Evolutionary conservation across 2,329 filamentous ascomycete species (phyloP).

Genomic region (Curvularia eragrostidis): DNA sequence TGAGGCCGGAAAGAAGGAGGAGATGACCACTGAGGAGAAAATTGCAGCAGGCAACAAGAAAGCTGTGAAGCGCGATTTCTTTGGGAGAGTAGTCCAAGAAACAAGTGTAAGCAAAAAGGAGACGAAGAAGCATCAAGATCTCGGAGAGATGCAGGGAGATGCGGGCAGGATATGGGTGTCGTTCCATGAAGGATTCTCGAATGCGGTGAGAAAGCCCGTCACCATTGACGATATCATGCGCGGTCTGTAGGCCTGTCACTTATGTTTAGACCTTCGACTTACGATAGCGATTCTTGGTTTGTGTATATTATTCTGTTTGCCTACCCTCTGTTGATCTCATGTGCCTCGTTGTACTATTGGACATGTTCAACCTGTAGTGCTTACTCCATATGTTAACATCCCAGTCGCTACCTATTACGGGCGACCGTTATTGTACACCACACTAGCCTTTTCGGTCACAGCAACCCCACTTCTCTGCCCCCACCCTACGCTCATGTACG

Average conservation of each 20-base stretch:
- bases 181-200: slow-evolving; percentile 88
- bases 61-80: slow-evolving; percentile 79
- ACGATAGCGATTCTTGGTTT: background rate
- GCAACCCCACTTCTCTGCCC: background rate
- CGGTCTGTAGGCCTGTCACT: slow-evolving; percentile 57
- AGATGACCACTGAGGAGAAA: slow-evolving; percentile 30
- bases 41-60: slow-evolving; percentile 33
- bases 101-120: slow-evolving; percentile 53
- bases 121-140: slow-evolving; percentile 51
- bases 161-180: slow-evolving; percentile 80
- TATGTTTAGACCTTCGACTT: background rate
- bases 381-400: background rate
- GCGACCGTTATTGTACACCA: background rate
- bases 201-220: slow-evolving; percentile 89
- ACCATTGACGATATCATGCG: slow-evolving; percentile 79
- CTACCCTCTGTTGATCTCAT: background rate
- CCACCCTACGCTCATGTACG: background rate
- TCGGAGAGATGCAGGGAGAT: slow-evolving; percentile 45
- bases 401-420: background rate
- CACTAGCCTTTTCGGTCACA: background rate
- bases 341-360: background rate
- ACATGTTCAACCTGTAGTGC: background rate
- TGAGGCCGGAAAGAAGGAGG: slow-evolving; percentile 23
- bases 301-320: background rate
- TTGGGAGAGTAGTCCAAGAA: slow-evolving; percentile 72